phyloP scores from a whole-genome alignment of 2,329 filamentous ascomycete species.

The Hypocrella siamensis region DNA sequence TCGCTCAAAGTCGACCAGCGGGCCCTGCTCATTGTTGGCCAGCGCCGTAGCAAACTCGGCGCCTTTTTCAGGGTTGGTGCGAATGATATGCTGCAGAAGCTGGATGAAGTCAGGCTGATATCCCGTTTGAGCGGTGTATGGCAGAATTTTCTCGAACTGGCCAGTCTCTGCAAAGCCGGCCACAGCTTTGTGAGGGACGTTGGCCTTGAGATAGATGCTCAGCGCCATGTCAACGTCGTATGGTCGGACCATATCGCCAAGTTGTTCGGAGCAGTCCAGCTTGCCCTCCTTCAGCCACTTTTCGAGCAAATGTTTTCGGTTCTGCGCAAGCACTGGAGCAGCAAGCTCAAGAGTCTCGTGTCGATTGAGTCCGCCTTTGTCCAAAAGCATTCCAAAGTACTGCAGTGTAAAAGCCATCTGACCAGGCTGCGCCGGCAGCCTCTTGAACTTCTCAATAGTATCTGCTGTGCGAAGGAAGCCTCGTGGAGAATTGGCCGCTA shows the following conservation, averaged over 20 bases:
- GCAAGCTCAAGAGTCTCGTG: slow-evolving; percentile 91
- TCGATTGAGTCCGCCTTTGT: slow-evolving; percentile 85
- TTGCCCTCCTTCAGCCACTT: slow-evolving; percentile 98
- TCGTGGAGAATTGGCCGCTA: slow-evolving; percentile 89
- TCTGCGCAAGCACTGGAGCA: slow-evolving; percentile 80
- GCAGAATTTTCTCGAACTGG: slow-evolving; percentile 91
- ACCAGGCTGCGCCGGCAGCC: slow-evolving; percentile 60
- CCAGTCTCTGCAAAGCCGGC: slow-evolving; percentile 90
- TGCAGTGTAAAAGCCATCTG: slow-evolving; percentile 91
- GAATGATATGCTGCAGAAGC: slow-evolving; percentile 81
- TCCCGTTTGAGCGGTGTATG: slow-evolving; percentile 69
- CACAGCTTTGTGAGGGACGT: slow-evolving; percentile 84
- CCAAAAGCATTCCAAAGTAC: slow-evolving; percentile 93
- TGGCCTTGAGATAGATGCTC: slow-evolving; percentile 78
- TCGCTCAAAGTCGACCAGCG: slow-evolving; percentile 81
- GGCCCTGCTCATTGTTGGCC: slow-evolving; percentile 75
- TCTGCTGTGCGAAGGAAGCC: slow-evolving; percentile 89
- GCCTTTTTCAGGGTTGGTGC: slow-evolving; percentile 83
- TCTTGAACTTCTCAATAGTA: slow-evolving; percentile 94
- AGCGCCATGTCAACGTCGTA: slow-evolving; percentile 83
- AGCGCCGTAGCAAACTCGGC: slow-evolving; percentile 88
- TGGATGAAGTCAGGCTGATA: slow-evolving; percentile 94
- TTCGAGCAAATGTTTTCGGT: slow-evolving; percentile 87
- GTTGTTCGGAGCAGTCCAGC: slow-evolving; percentile 86
- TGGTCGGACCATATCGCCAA: slow-evolving; percentile 82